Evolutionary conservation across 805 yeast genomes (phyloP).

Genomic region (Saturnispora saitoi): DNA sequence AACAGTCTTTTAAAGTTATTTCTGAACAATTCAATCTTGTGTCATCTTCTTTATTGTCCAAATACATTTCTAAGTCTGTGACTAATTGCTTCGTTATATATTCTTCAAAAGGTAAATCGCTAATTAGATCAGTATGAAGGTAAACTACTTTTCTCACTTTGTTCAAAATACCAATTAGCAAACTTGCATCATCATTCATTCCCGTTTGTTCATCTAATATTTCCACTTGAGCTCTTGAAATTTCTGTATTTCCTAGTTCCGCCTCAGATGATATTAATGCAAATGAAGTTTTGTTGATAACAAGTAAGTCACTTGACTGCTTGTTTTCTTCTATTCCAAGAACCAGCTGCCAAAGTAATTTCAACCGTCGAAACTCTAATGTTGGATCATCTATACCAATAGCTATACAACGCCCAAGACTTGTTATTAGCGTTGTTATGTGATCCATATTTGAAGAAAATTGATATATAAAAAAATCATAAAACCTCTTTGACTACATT

Average conservation of each 20-base stretch:
- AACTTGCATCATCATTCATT: constrained; percentile 4
- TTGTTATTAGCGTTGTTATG: constrained; percentile 2
- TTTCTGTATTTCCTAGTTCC: background rate
- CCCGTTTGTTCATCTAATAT: background rate
- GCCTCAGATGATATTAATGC: background rate
- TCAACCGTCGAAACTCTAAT: constrained; percentile 2
- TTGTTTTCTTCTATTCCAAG: constrained; percentile 2
- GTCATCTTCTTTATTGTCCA: background rate
- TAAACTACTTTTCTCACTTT: constrained; percentile 6
- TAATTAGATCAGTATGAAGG: background rate
- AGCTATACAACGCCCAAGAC: background rate
- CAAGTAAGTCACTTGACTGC: background rate
- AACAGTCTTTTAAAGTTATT: background rate
- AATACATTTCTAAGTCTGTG: background rate
- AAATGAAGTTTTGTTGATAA: background rate
- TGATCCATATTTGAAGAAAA: background rate
- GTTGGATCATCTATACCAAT: background rate
- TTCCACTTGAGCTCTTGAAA: constrained; percentile 2
- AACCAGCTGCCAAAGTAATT: constrained; percentile 2
- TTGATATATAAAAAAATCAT: too few relatives aligned
- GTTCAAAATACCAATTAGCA: constrained; percentile 6
- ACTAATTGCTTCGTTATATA: background rate
- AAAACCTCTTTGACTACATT: too few relatives aligned
- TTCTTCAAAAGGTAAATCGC: background rate
- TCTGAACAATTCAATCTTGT: background rate